Conservation (phyloP, 495 filamentous ascomycete genomes). For the Penicillium taxi region DNA sequence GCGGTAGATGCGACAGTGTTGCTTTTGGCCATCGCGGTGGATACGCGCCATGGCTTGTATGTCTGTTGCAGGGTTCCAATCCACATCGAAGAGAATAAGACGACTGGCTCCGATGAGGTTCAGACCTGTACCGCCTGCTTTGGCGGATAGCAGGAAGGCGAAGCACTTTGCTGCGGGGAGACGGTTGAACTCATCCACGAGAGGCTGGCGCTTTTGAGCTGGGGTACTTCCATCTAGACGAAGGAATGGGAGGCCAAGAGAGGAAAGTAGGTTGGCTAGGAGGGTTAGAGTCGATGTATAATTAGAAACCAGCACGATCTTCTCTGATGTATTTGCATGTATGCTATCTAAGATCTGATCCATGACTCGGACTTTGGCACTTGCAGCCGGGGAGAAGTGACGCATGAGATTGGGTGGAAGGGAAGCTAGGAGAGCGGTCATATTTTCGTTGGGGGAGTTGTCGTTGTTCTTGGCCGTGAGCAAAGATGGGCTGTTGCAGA, state of each 20-base stretch:
- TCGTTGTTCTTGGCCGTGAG: slow-evolving; percentile 42
- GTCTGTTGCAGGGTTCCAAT: slow-evolving; percentile 80
- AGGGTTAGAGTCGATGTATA: slow-evolving; percentile 73
- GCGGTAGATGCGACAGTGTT: slow-evolving; percentile 64
- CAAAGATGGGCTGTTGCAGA: slow-evolving; percentile 71
- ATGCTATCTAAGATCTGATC: slow-evolving; percentile 60
- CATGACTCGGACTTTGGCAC: slow-evolving; percentile 64
- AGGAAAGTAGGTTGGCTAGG: slow-evolving; percentile 54
- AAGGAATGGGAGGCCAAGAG: slow-evolving; percentile 56
- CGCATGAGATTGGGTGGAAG: slow-evolving; percentile 53
- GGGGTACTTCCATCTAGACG: slow-evolving; percentile 71
- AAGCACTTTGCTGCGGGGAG: slow-evolving; percentile 49
- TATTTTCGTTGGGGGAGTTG: slow-evolving; percentile 30
- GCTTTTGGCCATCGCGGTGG: slow-evolving; percentile 70
- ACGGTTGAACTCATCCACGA: slow-evolving; percentile 73
- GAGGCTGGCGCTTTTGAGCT: slow-evolving; percentile 56
- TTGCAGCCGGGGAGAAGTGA: slow-evolving; percentile 49
- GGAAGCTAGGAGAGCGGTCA: slow-evolving; percentile 44
- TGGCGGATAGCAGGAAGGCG: slow-evolving; percentile 74
- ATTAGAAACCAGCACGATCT: slow-evolving; percentile 75
- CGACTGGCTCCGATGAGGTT: slow-evolving; percentile 74
- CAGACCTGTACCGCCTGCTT: slow-evolving; percentile 66
- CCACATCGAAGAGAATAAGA: slow-evolving; percentile 70
- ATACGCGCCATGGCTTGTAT: slow-evolving; percentile 82
- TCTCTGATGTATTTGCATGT: slow-evolving; percentile 55